Conservation (phyloP, 331 rosid species). For the Quercus lobata region DNA sequence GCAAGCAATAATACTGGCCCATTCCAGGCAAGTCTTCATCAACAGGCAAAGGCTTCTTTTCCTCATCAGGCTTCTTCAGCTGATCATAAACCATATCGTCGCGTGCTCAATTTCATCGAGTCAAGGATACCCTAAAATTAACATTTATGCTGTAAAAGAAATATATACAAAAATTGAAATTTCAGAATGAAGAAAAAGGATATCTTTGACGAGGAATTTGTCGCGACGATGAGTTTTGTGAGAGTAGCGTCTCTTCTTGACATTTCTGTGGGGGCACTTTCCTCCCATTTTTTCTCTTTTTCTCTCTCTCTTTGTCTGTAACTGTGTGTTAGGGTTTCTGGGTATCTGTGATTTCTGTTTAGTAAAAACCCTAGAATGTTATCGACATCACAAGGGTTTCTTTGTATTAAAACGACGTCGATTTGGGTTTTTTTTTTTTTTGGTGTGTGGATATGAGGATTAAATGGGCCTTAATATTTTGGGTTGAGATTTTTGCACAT, state of each 20-base stretch:
- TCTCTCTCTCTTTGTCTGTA: background rate
- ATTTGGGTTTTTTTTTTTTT: background rate
- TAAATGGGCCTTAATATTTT: background rate
- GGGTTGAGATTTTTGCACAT: too few species aligned
- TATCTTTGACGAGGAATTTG: conserved; percentile 70
- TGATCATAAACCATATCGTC: conserved; percentile 78
- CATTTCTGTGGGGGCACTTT: conserved; percentile 87
- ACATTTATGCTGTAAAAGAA: background rate
- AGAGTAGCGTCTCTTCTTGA: conserved; percentile 81
- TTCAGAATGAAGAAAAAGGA: conserved; percentile 35
- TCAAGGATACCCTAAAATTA: conserved; percentile 24
- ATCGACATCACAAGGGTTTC: background rate
- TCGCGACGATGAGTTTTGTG: conserved; percentile 74
- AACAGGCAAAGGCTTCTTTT: conserved; percentile 44
- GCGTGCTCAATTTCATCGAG: conserved; percentile 35
- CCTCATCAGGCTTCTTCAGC: conserved; percentile 48
- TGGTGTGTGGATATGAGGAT: background rate
- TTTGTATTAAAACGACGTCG: background rate
- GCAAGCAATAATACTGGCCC: conserved; percentile 86
- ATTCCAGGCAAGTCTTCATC: conserved; percentile 93
- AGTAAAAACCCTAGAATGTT: background rate
- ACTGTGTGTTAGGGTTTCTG: conserved; percentile 5
- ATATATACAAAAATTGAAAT: background rate
- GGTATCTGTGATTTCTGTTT: background rate
- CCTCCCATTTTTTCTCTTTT: conserved; percentile 63